Percentiles rank a stretch among this genome's conserved stretches.
Evolutionary conservation across 2,329 filamentous ascomycete species (phyloP).

Genomic region (Epichloe glyceriae): DNA sequence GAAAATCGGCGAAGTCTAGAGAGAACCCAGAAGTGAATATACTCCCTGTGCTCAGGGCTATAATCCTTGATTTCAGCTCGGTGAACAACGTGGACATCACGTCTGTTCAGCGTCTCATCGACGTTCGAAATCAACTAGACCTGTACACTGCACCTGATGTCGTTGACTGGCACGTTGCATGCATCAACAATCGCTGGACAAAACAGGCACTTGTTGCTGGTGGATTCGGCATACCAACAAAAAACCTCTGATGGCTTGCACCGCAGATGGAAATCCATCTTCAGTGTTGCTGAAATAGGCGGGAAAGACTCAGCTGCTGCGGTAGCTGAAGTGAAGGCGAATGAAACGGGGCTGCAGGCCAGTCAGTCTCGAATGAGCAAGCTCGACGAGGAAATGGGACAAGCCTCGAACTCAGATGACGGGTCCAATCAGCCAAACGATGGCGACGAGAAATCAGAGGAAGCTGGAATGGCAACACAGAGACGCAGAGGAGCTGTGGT

Average conservation of each 20-base stretch:
- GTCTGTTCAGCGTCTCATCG: slow-evolving; percentile 82
- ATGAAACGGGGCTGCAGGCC: slow-evolving; percentile 26
- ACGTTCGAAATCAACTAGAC: slow-evolving; percentile 89
- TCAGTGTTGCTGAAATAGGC: slow-evolving; percentile 79
- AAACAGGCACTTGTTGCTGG: slow-evolving; percentile 78
- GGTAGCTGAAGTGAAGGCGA: slow-evolving; percentile 49
- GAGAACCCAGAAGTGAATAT: slow-evolving; percentile 18
- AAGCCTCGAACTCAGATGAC: slow-evolving; percentile 9
- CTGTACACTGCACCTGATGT: slow-evolving; percentile 65
- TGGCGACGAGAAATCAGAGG: slow-evolving; percentile 28
- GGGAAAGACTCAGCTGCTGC: slow-evolving; percentile 57
- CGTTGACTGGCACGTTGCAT: slow-evolving; percentile 94
- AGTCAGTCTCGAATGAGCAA: slow-evolving; percentile 3
- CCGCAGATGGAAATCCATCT: slow-evolving; percentile 84
- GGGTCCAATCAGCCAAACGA: slow-evolving; percentile 10
- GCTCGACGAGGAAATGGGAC: slow-evolving; percentile 25
- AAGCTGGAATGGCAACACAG: slow-evolving; percentile 7
- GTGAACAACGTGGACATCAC: slow-evolving; percentile 94
- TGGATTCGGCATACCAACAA: slow-evolving; percentile 74
- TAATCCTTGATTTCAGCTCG: slow-evolving; percentile 86
- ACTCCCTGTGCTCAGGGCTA: slow-evolving; percentile 65
- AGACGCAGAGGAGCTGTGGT: slow-evolving; percentile 51
- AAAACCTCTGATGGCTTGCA: slow-evolving; percentile 31
- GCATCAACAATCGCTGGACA: slow-evolving; percentile 80
- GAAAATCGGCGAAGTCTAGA: slow-evolving; percentile 29